phyloP scores from a whole-genome alignment of 2,329 filamentous ascomycete genomes.

The Rhynchosporium agropyri region DNA sequence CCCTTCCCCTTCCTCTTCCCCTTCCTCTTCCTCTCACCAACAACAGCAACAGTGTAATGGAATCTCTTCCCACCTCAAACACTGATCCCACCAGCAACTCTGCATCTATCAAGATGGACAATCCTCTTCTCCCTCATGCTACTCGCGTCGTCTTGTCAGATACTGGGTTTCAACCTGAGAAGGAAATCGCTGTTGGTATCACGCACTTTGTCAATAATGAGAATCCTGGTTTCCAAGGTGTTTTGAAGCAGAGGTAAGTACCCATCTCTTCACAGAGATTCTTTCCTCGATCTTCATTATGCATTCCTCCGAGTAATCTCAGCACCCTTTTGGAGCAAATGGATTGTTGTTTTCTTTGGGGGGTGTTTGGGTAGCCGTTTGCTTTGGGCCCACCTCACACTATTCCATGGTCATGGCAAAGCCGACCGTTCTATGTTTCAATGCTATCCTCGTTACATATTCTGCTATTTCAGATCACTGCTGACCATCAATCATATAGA shows the following conservation, averaged over 20 bases:
- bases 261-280: slow-evolving; percentile 8
- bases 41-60: slow-evolving; percentile 16
- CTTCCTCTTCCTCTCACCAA: background rate
- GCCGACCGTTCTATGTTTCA: background rate
- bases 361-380: background rate
- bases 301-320: background rate
- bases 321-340: background rate
- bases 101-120: slow-evolving; percentile 24
- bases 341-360: background rate
- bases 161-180: slow-evolving; percentile 23
- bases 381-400: background rate
- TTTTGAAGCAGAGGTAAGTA: slow-evolving; percentile 66
- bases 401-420: background rate
- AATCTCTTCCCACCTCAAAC: background rate
- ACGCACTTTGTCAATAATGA: slow-evolving; percentile 61
- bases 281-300: background rate
- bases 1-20: slow-evolving; percentile 13
- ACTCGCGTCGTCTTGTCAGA: slow-evolving; percentile 16
- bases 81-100: slow-evolving; percentile 1
- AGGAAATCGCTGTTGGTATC: slow-evolving; percentile 56
- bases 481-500: slow-evolving; percentile 43
- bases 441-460: background rate
- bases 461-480: slow-evolving; percentile 13
- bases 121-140: background rate
- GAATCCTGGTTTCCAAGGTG: slow-evolving; percentile 62